Evolutionary conservation across 2,329 filamentous ascomycete genomes (phyloP).

Genomic region (Lecanicillium sp.): DNA sequence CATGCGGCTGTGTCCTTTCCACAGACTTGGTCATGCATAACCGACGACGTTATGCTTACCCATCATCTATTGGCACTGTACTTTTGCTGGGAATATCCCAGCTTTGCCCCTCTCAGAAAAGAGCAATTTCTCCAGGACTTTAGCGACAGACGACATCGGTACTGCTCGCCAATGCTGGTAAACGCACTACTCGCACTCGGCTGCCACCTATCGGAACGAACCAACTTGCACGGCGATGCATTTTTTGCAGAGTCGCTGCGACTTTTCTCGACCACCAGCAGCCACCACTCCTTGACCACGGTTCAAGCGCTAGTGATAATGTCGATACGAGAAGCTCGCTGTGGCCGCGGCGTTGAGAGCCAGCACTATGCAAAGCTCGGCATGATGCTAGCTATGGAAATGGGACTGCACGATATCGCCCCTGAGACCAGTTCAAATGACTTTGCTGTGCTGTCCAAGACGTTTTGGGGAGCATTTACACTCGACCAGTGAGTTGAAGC

Average conservation of each 20-base stretch:
- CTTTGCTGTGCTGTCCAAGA: conserved; percentile 50
- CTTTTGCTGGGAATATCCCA: conserved; percentile 71
- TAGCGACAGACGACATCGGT: conserved; percentile 50
- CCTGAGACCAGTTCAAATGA: conserved; percentile 40
- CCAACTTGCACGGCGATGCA: conserved; percentile 58
- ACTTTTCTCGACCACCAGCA: conserved; percentile 49
- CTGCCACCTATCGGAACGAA: conserved; percentile 64
- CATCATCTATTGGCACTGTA: conserved; percentile 60
- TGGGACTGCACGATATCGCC: conserved; percentile 56
- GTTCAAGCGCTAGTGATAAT: conserved; percentile 71
- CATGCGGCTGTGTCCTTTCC: too few relatives aligned
- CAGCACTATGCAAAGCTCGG: conserved; percentile 68
- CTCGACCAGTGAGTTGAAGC: conserved; percentile 59
- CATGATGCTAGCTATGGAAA: conserved; percentile 64
- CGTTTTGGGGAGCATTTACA: conserved; percentile 57
- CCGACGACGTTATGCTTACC: conserved; percentile 50
- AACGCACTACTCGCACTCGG: conserved; percentile 60
- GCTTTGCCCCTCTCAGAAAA: conserved; percentile 65
- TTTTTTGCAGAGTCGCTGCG: conserved; percentile 66
- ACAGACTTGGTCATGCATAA: conserved; percentile 60
- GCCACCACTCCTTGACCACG: conserved; percentile 60
- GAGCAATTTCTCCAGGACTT: conserved; percentile 65
- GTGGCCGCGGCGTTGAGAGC: conserved; percentile 64
- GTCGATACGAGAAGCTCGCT: conserved; percentile 67
- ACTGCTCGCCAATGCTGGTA: conserved; percentile 61